Conservation (phyloP, 2,329 filamentous ascomycete species). For the Penicillium nordicum region DNA sequence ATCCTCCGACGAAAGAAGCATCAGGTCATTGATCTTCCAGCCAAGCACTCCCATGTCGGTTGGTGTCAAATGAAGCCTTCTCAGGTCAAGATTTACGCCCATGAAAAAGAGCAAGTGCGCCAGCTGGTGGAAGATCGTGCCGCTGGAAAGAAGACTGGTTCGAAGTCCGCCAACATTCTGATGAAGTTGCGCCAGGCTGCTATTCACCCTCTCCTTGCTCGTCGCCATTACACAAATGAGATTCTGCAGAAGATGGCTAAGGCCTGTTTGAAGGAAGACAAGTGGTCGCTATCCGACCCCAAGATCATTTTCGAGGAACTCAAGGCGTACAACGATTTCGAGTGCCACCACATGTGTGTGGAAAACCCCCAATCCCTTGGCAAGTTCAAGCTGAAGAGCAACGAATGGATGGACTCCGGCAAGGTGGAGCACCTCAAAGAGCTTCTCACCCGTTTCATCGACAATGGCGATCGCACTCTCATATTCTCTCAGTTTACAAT, state of each 20-base stretch:
- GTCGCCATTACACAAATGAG: conserved; percentile 72
- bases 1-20: conserved; percentile 91
- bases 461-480: conserved; percentile 79
- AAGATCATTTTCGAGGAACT: conserved; percentile 55
- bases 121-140: conserved; percentile 59
- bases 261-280: conserved; percentile 68
- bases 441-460: conserved; percentile 68
- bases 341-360: conserved; percentile 57
- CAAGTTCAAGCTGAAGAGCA: conserved; percentile 56
- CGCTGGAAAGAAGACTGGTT: conserved; percentile 53
- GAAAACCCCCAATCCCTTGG: conserved; percentile 52
- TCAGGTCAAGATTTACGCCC: conserved; percentile 71
- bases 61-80: conserved; percentile 73
- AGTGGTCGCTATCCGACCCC: conserved; percentile 49
- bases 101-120: conserved; percentile 61
- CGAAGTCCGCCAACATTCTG: conserved; percentile 64
- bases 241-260: conserved; percentile 73
- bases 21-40: conserved; percentile 82
- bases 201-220: conserved; percentile 85
- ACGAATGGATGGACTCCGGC: conserved; percentile 70
- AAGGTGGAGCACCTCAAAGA: conserved; percentile 80
- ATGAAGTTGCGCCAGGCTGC: conserved; percentile 91
- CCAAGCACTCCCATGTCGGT: conserved; percentile 73
- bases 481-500: conserved; percentile 93
- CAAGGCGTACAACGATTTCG: conserved; percentile 57